Evolutionary conservation across 345 rosid species (phyloP).

Genomic region (Brassica carinata): DNA sequence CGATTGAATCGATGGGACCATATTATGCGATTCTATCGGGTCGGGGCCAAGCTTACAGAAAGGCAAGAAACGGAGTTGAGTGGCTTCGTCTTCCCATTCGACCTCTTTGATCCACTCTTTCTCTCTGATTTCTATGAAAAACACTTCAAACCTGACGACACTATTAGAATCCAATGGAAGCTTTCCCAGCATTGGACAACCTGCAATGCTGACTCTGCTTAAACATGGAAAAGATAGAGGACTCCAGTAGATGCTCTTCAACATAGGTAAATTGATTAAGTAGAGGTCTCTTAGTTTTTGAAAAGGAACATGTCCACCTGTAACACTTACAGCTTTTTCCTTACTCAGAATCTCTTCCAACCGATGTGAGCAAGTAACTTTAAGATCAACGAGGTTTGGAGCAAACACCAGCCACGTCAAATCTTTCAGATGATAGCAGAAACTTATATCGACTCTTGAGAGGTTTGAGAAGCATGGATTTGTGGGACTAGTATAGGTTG

Average conservation of each 20-base stretch:
- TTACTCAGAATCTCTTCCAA: background rate
- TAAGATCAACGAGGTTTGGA: background rate
- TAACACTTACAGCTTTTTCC: background rate
- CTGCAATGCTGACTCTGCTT: background rate
- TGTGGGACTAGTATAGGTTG: background rate
- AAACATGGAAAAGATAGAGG: background rate
- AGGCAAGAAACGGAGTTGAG: background rate
- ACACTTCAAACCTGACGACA: background rate
- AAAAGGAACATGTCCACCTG: background rate
- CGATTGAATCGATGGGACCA: background rate
- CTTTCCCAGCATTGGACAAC: background rate
- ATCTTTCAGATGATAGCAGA: background rate
- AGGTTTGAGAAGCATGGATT: background rate
- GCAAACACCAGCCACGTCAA: background rate
- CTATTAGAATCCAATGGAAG: background rate
- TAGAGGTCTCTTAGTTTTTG: background rate
- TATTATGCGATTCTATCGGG: background rate
- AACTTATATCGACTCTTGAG: background rate
- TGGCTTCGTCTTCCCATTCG: background rate
- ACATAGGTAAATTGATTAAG: background rate
- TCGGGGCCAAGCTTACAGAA: background rate
- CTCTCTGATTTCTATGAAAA: background rate
- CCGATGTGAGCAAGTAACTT: background rate
- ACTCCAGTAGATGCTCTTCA: background rate
- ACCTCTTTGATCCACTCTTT: background rate